Evolutionary conservation across 2,329 filamentous ascomycete genomes (phyloP), one percentile per base, ranked within the genome.

Genomic region (Penicillium corylophilum): DNA sequence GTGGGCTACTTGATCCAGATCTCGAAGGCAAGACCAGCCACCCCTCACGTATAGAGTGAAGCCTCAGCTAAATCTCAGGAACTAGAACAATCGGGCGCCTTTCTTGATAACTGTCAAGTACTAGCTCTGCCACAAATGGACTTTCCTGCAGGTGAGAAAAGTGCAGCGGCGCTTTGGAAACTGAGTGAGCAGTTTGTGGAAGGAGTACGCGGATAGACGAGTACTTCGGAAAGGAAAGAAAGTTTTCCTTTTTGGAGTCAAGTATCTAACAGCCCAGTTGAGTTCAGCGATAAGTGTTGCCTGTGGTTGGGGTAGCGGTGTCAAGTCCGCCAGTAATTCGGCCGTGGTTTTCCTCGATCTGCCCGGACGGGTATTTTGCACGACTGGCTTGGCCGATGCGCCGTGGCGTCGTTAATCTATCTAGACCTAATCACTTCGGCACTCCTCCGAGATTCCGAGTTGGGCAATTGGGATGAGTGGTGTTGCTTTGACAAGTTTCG

Each of bases 81-180:
- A 20, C 24, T n/a, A 63, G 64, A 46, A 5, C 51, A 59, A 39
- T 62, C 62, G 9, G 64, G 63, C 12, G 58, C 58, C 2, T 66
- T 60, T 44, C 46, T 66, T 1, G 56, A 65, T 10, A 62, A 67
- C 48, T 60, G 54, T 28, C 50, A 65, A 38, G 51, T 61, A 7
- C 46, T 57, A 1, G 20, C 47, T 1, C 50, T 67, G 24, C 59
- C 59, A 1, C 43, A 57, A 22, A 54, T 63, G 5, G 63, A 67
- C 22, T 67, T 70, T 38, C 66, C 68, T 2, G 55, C 51, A 3
- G 63, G 59, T 5, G 51, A 60, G 45, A 54, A 61, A 28, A 65
- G 60, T 41, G 68, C 67, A 6, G 57, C 59, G 38, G 57, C 53
- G 29, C 49, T 71, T 44, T 72, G 69, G 70, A 56, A 47, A 33